phyloP scores from a whole-genome alignment of 345 rosid genomes.

The Xanthoceras sorbifolium region DNA sequence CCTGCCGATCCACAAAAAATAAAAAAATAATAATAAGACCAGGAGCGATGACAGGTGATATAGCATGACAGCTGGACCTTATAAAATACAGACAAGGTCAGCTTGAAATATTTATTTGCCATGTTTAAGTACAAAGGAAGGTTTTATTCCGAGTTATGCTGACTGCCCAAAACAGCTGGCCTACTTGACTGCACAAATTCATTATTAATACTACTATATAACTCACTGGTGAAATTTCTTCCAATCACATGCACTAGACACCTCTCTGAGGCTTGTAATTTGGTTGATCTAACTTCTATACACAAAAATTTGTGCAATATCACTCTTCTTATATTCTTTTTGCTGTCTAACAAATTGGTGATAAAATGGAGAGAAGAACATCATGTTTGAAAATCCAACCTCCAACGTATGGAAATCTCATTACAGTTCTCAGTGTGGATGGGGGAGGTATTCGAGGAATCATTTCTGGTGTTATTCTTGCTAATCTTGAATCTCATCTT shows the following conservation, averaged over 20 bases:
- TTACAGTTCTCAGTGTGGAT: constrained; percentile 71
- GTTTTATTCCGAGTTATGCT: not conserved
- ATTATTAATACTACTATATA: not conserved
- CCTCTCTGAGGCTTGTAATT: no score
- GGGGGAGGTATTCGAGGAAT: constrained; percentile 80
- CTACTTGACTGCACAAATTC: no score
- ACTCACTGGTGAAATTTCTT: not conserved
- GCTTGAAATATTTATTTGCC: not conserved
- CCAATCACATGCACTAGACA: not conserved
- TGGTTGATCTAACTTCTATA: not conserved
- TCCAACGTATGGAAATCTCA: constrained; percentile 51
- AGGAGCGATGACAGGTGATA: no score
- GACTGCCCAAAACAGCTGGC: no score
- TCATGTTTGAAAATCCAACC: constrained; percentile 27
- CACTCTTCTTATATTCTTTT: no score
- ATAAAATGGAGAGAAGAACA: constrained; percentile 21
- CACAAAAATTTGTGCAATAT: no score
- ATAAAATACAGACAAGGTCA: not conserved
- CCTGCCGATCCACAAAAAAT: no score
- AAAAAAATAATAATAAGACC: no score
- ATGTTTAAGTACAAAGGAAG: not conserved
- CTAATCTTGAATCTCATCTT: constrained; percentile 68
- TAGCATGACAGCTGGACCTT: no score
- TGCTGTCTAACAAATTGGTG: not conserved
- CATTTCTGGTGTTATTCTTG: constrained; percentile 67